These are phyloP conservation scores for Ceratocystis albifundus DNA, from an alignment of 2,329 filamentous ascomycete species.

Conservation along the genomic window DNA sequence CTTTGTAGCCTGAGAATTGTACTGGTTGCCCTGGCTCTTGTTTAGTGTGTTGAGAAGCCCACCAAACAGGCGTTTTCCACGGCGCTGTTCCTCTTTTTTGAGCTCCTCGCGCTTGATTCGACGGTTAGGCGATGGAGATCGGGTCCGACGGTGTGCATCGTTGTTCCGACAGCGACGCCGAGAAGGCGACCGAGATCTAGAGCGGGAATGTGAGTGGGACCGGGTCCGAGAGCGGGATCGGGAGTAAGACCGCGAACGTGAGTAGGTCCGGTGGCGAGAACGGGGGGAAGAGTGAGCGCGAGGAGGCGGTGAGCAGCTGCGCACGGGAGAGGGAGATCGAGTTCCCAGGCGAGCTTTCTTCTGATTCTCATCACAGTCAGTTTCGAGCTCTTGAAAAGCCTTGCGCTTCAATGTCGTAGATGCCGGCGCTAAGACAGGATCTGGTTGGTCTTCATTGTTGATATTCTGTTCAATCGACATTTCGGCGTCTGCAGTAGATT, in stretches of 20 bases:
- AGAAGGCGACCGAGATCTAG: conserved; percentile 4
- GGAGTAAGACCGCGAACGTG: conserved; percentile 9
- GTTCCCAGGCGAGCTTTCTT: conserved; percentile 18
- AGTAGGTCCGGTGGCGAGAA: conserved; percentile 7
- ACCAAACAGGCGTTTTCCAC: conserved; percentile 76
- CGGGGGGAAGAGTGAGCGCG: background rate
- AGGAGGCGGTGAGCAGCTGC: background rate
- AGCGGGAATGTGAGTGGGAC: background rate
- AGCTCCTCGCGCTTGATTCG: conserved; percentile 10
- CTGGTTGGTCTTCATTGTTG: background rate
- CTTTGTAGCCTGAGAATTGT: conserved; percentile 31
- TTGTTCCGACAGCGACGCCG: background rate
- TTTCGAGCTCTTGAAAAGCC: conserved; percentile 15
- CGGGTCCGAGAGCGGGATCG: conserved; percentile 6
- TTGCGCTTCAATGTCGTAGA: conserved; percentile 18
- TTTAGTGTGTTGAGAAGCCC: conserved; percentile 67
- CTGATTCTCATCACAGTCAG: background rate
- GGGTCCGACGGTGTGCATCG: conserved; percentile 1
- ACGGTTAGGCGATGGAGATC: background rate
- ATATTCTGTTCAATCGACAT: background rate
- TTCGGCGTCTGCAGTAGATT: background rate
- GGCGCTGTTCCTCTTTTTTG: conserved; percentile 63
- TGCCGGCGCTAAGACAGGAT: background rate
- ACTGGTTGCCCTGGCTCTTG: conserved; percentile 34
- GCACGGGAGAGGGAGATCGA: background rate